Evolutionary conservation across 2,329 filamentous ascomycete species (phyloP).

Genomic region (Ilyonectria mors-panacis): DNA sequence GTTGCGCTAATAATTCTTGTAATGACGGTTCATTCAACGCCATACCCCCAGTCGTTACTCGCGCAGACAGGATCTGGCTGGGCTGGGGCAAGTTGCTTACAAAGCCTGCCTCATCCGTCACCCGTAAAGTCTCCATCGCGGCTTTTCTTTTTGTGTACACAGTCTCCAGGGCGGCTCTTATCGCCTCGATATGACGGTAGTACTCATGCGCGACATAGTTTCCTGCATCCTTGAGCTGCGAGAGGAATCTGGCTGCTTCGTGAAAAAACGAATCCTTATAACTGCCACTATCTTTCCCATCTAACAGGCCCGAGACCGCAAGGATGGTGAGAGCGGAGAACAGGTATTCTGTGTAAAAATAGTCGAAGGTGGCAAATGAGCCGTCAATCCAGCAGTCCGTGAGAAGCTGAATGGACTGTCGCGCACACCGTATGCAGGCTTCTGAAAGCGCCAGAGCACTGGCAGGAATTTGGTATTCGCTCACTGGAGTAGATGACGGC

Average conservation of each 20-base stretch:
- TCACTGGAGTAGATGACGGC: background rate
- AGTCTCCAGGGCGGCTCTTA: background rate
- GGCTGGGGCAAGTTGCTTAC: too few relatives aligned
- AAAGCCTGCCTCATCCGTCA: too few relatives aligned
- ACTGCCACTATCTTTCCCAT: background rate
- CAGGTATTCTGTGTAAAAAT: constrained; percentile 33
- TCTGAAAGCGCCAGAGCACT: constrained; percentile 16
- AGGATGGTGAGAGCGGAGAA: constrained; percentile 32
- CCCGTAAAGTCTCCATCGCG: too few relatives aligned
- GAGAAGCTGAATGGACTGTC: constrained; percentile 23
- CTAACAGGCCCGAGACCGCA: constrained; percentile 31
- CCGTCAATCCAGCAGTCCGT: constrained; percentile 32
- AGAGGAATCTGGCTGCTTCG: constrained; percentile 16
- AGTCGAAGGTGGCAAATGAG: constrained; percentile 28
- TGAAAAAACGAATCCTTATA: constrained; percentile 28
- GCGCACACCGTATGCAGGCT: constrained; percentile 27
- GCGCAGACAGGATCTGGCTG: too few relatives aligned
- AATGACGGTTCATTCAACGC: too few relatives aligned
- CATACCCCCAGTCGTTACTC: too few relatives aligned
- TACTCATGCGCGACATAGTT: constrained; percentile 23
- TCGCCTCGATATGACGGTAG: background rate
- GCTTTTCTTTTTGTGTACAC: too few relatives aligned
- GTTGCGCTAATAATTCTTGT: too few relatives aligned
- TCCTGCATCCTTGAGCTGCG: constrained; percentile 17
- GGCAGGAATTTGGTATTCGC: background rate